Evolutionary conservation across 169 alveolate genomes (phyloP).

Genomic region (Sarcocystis neurona): DNA sequence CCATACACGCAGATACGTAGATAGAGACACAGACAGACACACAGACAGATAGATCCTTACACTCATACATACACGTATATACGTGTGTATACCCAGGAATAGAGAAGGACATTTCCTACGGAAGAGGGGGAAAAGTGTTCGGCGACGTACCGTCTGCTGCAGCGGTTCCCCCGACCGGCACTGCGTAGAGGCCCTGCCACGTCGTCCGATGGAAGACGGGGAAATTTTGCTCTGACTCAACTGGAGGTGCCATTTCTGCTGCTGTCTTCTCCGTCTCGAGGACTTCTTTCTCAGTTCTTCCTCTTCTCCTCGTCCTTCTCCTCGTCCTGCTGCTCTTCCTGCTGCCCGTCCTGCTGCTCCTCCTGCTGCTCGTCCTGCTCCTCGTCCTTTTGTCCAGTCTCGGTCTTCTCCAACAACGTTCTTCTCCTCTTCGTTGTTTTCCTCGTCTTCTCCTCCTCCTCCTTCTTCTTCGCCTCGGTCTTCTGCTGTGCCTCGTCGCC

Average conservation of each 20-base stretch:
- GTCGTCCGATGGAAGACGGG: too few relatives aligned
- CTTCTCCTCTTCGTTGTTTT: neutral
- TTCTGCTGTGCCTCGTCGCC: neutral
- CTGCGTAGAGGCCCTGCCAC: slow-evolving; percentile 5
- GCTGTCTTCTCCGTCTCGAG: neutral
- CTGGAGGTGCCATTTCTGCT: neutral
- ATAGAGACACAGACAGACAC: neutral
- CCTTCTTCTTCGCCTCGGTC: neutral
- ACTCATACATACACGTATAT: neutral
- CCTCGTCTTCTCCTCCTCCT: neutral
- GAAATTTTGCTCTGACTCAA: too few relatives aligned
- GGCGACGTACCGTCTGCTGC: neutral
- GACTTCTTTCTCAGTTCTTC: neutral
- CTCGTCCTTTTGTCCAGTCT: neutral
- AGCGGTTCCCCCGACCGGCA: neutral
- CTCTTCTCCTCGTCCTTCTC: neutral
- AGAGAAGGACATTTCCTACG: neutral
- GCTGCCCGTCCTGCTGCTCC: neutral
- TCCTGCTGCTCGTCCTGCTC: neutral
- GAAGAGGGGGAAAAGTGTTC: neutral
- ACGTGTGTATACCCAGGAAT: neutral
- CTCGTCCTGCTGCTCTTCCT: neutral
- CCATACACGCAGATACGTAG: neutral
- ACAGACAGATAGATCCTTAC: neutral
- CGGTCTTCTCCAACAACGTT: too few relatives aligned